Percentiles rank a stretch among this genome's conserved stretches.
phyloP scores from a whole-genome alignment of 1,139 yeast genomes.

The Meyerozyma sp. region DNA sequence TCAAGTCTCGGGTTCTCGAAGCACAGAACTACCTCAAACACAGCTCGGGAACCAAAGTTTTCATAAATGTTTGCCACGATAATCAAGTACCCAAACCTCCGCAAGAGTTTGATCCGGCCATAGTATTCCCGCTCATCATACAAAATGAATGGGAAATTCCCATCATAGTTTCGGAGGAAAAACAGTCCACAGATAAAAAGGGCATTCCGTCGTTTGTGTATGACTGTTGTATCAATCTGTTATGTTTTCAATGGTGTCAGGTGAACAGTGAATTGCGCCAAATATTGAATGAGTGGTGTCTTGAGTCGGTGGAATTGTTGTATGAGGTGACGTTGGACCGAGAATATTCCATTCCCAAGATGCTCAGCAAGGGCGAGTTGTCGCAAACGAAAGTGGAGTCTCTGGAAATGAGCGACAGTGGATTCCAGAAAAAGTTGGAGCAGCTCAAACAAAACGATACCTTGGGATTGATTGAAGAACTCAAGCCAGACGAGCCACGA shows the following conservation, averaged over 20 bases:
- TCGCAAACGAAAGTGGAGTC: conserved; percentile 29
- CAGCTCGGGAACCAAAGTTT: conserved; percentile 54
- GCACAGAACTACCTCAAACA: conserved; percentile 18
- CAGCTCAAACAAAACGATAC: conserved; percentile 36
- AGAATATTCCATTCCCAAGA: conserved; percentile 51
- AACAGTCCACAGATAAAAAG: conserved; percentile 60
- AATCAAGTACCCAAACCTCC: conserved; percentile 51
- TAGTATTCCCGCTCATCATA: conserved; percentile 60
- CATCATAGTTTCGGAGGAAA: conserved; percentile 55
- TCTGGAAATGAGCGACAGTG: conserved; percentile 27
- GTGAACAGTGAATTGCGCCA: conserved; percentile 44
- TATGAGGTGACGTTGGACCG: conserved; percentile 35
- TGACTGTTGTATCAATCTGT: conserved; percentile 69
- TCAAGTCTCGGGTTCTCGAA: conserved; percentile 50
- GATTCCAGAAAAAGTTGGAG: conserved; percentile 27
- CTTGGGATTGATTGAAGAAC: conserved; percentile 36
- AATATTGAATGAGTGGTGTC: conserved; percentile 55
- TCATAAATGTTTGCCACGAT: conserved; percentile 71
- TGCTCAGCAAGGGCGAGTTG: conserved; percentile 55
- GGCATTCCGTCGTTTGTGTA: conserved; percentile 61
- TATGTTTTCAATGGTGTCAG: conserved; percentile 59
- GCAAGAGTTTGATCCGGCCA: conserved; percentile 47
- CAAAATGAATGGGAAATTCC: conserved; percentile 85
- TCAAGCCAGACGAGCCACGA: conserved; percentile 14
- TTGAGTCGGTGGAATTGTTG: conserved; percentile 61